Base-by-base conservation (phyloP, 305 asterid species). In the Fraxinus dipetala region DNA sequence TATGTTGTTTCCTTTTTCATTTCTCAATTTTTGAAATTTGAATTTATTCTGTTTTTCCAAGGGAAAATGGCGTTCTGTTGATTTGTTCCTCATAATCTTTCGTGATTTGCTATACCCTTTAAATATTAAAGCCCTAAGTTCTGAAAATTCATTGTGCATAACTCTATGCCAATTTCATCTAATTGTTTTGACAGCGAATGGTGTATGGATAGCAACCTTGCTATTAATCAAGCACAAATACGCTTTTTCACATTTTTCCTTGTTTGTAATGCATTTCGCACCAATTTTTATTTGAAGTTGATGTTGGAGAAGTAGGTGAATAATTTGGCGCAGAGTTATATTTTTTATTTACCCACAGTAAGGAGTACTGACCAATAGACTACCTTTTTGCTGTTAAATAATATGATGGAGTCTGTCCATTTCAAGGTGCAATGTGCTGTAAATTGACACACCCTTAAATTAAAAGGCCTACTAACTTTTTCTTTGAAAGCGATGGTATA, bases 21-120 rank as follows among this genome's bases (percentile, higher is more conserved):
- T 51, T 54, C 3, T 54, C 22, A 54, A 31, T 24, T 77, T 80
- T 79, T 51, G 69, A 65, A 78, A 14, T 77, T 77, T 72, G 51
- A 40, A 26, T 79, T 76, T 34, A 26, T 54, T 75, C 77, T 36
- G 16, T 2, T 40, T 76, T 16, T 36, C 26, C 65, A 24, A 28
- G 16, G 35, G 45, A 18, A 36, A 73, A 34, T 26, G 40, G 67
- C 75, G 16, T 28, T 67, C 10, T 40, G 56, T 13, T 45, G 56
- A 45, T 45, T 45, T 13, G 63, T 18, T 73, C 61, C 38, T 51
- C 14, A 11, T 63, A 7, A 16, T 34, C 35, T 78, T 24, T 5
- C 75, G 36, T 3, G 35, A 2, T 34, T 78, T 59, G 63, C 63
- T 24, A 22, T 36, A 69, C 35, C 24, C 59, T 31, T 18, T 34